Percentiles rank a stretch among this genome's conserved stretches.
Evolutionary conservation across 148 eudicot genomes (phyloP).

Genomic region (Camellia granthamiana): DNA sequence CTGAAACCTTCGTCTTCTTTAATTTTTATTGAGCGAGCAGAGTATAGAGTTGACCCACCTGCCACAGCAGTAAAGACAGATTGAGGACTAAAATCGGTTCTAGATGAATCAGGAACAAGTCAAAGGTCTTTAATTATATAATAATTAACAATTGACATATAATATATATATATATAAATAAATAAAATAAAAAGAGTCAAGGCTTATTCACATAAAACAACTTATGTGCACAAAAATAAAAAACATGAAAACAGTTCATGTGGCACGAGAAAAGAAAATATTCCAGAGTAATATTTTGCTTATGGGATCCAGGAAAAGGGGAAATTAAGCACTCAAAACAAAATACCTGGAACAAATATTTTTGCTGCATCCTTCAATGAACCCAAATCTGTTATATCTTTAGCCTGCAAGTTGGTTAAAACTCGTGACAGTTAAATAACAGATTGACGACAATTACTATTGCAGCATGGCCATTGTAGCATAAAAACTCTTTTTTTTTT

Average conservation of each 20-base stretch:
- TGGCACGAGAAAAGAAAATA: no score
- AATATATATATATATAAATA: background rate
- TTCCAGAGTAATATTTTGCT: no score
- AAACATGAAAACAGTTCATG: no score
- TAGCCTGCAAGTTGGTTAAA: slow-evolving; percentile 53
- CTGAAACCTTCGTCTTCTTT: slow-evolving; percentile 85
- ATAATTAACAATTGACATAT: background rate
- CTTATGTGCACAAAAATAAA: background rate
- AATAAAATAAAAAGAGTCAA: background rate
- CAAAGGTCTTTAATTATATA: background rate
- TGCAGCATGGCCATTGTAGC: background rate
- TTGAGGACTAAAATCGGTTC: slow-evolving; percentile 10
- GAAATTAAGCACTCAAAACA: slow-evolving; percentile 3
- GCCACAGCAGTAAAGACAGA: slow-evolving; percentile 17
- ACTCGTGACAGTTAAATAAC: background rate
- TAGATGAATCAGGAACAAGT: slow-evolving; percentile 6
- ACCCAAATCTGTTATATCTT: slow-evolving; percentile 78
- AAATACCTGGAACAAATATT: slow-evolving; percentile 82
- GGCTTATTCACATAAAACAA: background rate
- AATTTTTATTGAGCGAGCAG: slow-evolving; percentile 78
- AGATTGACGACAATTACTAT: background rate
- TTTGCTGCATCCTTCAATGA: slow-evolving; percentile 84
- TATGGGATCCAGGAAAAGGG: no score
- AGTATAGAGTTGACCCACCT: slow-evolving; percentile 65
- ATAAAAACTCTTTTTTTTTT: background rate